A percentile compares a stretch with the other conserved stretches of the same genome.
phyloP scores from a whole-genome alignment of 768 basidiomycete genomes.

The Harrya chromipes region DNA sequence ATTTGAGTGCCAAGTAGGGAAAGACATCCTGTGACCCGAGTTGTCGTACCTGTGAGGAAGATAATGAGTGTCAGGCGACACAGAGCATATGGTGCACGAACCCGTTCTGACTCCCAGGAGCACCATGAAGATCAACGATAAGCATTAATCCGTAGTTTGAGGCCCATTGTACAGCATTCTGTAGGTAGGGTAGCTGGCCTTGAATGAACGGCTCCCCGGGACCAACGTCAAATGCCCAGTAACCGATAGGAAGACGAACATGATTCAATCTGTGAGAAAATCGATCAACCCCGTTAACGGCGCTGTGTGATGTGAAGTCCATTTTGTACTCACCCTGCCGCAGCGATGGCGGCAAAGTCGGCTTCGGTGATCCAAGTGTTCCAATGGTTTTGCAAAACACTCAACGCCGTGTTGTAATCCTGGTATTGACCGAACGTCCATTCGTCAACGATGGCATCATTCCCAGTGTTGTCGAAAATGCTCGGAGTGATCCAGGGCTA shows the following conservation, averaged over 20 bases:
- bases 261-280: slow-evolving; percentile 62
- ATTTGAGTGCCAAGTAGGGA: slow-evolving; percentile 68
- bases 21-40: slow-evolving; percentile 61
- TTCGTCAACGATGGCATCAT: slow-evolving; percentile 63
- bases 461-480: slow-evolving; percentile 57
- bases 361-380: slow-evolving; percentile 79
- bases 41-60: slow-evolving; percentile 64
- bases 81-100: slow-evolving; percentile 26
- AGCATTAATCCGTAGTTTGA: slow-evolving; percentile 68
- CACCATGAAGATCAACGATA: slow-evolving; percentile 77
- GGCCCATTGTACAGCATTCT: slow-evolving; percentile 70
- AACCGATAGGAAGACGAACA: slow-evolving; percentile 83
- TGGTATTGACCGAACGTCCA: slow-evolving; percentile 74
- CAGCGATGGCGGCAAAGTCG: slow-evolving; percentile 74
- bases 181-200: slow-evolving; percentile 70
- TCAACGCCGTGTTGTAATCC: slow-evolving; percentile 44
- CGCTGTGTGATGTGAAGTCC: background rate
- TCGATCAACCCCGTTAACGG: slow-evolving; percentile 6
- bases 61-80: slow-evolving; percentile 2
- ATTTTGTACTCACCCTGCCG: slow-evolving; percentile 54
- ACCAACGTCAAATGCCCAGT: slow-evolving; percentile 84
- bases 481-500: slow-evolving; percentile 82
- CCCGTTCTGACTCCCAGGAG: slow-evolving; percentile 85
- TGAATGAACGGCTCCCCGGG: slow-evolving; percentile 76
- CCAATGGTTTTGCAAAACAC: slow-evolving; percentile 67